A percentile compares a stretch with the other conserved stretches of the same genome.
These are phyloP conservation scores for Aurantiochytrium sp. DNA, from an alignment of 108 stramenopile species.

Conservation along the genomic window DNA sequence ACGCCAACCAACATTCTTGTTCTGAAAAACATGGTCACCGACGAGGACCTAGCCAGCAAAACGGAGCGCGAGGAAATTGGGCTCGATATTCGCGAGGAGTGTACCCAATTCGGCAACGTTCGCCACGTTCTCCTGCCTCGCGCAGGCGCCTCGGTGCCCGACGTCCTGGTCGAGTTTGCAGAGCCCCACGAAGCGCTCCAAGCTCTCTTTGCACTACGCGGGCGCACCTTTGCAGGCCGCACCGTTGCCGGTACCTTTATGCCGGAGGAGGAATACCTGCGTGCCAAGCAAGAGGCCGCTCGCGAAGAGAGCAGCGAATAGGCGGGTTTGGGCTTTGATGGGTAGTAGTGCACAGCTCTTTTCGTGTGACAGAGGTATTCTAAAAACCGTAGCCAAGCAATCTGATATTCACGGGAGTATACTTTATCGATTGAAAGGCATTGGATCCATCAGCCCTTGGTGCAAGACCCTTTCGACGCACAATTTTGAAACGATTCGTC, in stretches of 20 bases:
- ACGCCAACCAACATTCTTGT: conserved; percentile 65
- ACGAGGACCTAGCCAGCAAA: conserved; percentile 81
- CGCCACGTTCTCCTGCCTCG: conserved; percentile 67
- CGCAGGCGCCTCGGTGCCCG: conserved; percentile 56
- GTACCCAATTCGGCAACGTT: conserved; percentile 71
- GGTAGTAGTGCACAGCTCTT: no score
- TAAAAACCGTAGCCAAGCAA: no score
- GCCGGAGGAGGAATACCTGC: not conserved
- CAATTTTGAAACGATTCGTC: no score
- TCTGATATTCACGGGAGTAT: no score
- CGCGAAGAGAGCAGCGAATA: no score
- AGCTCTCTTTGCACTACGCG: conserved; percentile 73
- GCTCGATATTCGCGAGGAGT: conserved; percentile 76
- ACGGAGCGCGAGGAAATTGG: conserved; percentile 72
- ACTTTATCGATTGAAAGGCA: no score
- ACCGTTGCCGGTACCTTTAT: not conserved
- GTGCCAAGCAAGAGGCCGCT: not conserved
- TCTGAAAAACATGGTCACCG: conserved; percentile 89
- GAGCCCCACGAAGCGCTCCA: conserved; percentile 61
- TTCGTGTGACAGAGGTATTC: no score
- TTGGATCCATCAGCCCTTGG: no score
- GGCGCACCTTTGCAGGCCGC: conserved; percentile 70
- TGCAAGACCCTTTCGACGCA: no score
- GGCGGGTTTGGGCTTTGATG: no score
- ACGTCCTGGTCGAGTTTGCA: conserved; percentile 84